Base-by-base conservation (phyloP, 257 asterid species). In the Ocimum tenuiflorum region DNA sequence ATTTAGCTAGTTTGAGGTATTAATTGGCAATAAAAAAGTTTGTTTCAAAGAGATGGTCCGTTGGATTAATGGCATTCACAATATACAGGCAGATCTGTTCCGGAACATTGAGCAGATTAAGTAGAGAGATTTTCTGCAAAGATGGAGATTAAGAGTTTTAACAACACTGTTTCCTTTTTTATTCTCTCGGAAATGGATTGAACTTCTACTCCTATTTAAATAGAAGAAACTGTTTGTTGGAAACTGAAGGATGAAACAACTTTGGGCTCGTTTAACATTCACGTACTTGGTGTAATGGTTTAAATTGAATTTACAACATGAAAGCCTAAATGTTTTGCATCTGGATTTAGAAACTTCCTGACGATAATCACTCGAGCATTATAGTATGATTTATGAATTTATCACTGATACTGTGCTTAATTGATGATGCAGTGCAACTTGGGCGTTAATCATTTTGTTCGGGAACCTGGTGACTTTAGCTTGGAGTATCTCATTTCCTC, bases 351-450 rank as follows among this genome's bases (percentile, higher is more conserved):
- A 14, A 46, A 27, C 33, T 49, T 71, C 39, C 46, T 67, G 47
- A 24, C 54, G 7, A 8, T 46, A 31, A 59, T 14, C 36, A 31
- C 11, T 13, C 24, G 42, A 27, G 51, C 17, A 2, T 53, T 61
- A 19, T 65, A 36, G 64, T 31, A 41, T 52, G 58, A 52, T 22
- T 15, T 71, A 17, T 52, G 19, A 5, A 27, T 6, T 20, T 45
- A 50, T 14, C 50, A 17, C 62, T 72, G 49, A 77, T 72, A 15
- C n/a, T 50, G 61, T 67, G 23, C 45, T 52, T 68, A 23, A 56
- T 64, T 53, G 35, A n/a, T 75, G 56, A 12, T 67, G 75, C 36
- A 76, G 79, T 64, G 63, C 78, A 51, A 15, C 31, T 51, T 43
- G 71, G 72, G 64, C 55, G 31, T 52, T 35, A 36, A 55, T 61